Conservation (phyloP, 2,329 filamentous ascomycete genomes). For the Fusarium subglutinans region DNA sequence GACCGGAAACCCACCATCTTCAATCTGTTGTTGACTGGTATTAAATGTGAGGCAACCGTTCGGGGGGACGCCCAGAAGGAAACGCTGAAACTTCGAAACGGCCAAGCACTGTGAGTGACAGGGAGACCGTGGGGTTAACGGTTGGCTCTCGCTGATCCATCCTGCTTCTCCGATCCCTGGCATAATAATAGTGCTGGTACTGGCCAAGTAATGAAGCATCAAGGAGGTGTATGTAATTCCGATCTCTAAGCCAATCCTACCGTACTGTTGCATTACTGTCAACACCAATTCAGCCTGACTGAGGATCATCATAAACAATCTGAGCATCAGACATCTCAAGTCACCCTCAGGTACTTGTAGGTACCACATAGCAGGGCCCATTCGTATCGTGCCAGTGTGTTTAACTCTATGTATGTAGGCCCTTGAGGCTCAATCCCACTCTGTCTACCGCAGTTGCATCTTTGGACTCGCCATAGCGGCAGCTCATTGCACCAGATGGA, state of each 20-base stretch:
- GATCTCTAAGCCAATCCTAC: slow-evolving; percentile 21
- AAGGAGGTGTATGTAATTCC: slow-evolving; percentile 8
- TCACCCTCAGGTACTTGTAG: slow-evolving; percentile 24
- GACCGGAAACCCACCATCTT: background rate
- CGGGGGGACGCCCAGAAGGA: background rate
- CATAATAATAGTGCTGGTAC: background rate
- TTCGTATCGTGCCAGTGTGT: background rate
- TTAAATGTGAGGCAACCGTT: slow-evolving; percentile 1
- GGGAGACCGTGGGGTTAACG: slow-evolving; percentile 42
- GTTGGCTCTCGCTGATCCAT: slow-evolving; percentile 41
- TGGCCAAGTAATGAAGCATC: background rate
- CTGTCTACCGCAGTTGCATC: slow-evolving; percentile 1
- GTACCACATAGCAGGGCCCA: slow-evolving; percentile 8
- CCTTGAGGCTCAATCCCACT: slow-evolving; percentile 21
- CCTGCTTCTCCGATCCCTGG: slow-evolving; percentile 19
- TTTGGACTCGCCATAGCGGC: slow-evolving; percentile 29
- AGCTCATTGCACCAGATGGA: slow-evolving; percentile 30
- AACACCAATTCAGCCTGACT: slow-evolving; percentile 14
- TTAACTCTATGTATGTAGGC: background rate
- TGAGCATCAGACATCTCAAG: background rate
- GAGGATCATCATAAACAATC: background rate
- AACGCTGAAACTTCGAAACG: slow-evolving; percentile 29
- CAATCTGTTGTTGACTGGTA: background rate
- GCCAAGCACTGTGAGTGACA: slow-evolving; percentile 27
- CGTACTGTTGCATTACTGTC: background rate